Base-by-base conservation (phyloP, 2,329 filamentous ascomycete species). In the Penicillium sp. region DNA sequence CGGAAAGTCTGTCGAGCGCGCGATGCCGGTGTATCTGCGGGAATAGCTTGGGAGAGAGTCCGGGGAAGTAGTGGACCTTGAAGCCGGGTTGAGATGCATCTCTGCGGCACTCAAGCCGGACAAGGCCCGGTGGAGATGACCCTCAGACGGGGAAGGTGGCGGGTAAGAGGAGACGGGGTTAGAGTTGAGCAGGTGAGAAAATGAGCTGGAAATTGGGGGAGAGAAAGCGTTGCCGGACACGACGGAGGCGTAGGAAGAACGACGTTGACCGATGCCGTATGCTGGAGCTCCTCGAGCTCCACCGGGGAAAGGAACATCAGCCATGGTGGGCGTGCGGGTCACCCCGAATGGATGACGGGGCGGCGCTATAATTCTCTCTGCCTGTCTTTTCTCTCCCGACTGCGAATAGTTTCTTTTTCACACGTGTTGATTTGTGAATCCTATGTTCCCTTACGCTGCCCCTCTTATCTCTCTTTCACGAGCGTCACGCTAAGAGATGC, bases 211-310 rank as follows among this genome's bases (percentile, higher is more conserved):
- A 61, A 70, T 70, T 64, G 73, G 71, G 43, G 72, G 69, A 55
- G 73, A 73, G 59, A 73, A 57, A 53, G 75, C 73, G 63, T 77
- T 78, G 48, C 83, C 84, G 52, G 83, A 82, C 56, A 84, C 79
- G 57, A 86, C 83, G 26, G 84, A 86, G 65, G 85, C 84, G 75
- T 86, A 86, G 51, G 85, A 87, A 43, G 82, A 82, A 63, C 84
- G 78, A 69, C 83, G 80, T 65, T 76, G 77, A 61, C 74, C 69
- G 64, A 75, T 68, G 63, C 69, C 72, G 62, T 70, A 66, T 65
- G 69, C 60, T 63, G 67, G 63, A 66, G 67, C 69, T 66, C 67
- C 59, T 63, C 60, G 66, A 67, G 70, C 71, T 73, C 76, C 77
- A 71, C 76, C 70, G 64, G 74, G 68, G 63, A 70, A 72, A 61